These are phyloP conservation scores for Aspergillus pseudoglaucus DNA, from an alignment of 2,329 filamentous ascomycete species.

Conservation along the genomic window DNA sequence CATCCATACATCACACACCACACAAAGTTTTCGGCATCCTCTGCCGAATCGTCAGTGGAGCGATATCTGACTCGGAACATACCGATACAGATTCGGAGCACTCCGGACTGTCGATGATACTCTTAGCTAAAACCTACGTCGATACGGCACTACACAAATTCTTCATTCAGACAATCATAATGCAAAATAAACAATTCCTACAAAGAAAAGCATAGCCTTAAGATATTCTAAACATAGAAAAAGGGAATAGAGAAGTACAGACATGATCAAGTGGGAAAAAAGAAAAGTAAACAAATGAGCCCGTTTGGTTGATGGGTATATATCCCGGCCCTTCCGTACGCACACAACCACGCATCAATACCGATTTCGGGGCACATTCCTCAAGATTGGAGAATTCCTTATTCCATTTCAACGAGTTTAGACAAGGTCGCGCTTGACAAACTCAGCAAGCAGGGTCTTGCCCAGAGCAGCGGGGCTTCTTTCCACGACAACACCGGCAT, in stretches of 20 bases:
- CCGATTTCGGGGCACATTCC: background rate
- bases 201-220: slow-evolving; percentile 28
- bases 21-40: too few relatives aligned
- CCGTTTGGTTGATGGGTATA: slow-evolving; percentile 1
- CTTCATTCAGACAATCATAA: background rate
- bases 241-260: slow-evolving; percentile 17
- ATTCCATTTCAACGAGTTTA: slow-evolving; percentile 43
- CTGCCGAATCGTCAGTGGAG: background rate
- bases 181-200: slow-evolving; percentile 15
- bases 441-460: slow-evolving; percentile 90
- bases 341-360: background rate
- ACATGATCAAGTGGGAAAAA: slow-evolving; percentile 11
- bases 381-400: background rate
- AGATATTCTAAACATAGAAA: slow-evolving; percentile 26
- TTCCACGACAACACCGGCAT: slow-evolving; percentile 92
- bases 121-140: background rate
- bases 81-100: background rate
- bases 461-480: slow-evolving; percentile 85
- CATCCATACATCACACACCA: too few relatives aligned
- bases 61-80: background rate
- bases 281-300: background rate
- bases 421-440: slow-evolving; percentile 91
- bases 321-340: background rate
- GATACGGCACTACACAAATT: background rate
- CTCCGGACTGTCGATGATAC: background rate